Evolutionary conservation across 2,329 filamentous ascomycete species (phyloP).

Genomic region (Paecilomyces fulvus): DNA sequence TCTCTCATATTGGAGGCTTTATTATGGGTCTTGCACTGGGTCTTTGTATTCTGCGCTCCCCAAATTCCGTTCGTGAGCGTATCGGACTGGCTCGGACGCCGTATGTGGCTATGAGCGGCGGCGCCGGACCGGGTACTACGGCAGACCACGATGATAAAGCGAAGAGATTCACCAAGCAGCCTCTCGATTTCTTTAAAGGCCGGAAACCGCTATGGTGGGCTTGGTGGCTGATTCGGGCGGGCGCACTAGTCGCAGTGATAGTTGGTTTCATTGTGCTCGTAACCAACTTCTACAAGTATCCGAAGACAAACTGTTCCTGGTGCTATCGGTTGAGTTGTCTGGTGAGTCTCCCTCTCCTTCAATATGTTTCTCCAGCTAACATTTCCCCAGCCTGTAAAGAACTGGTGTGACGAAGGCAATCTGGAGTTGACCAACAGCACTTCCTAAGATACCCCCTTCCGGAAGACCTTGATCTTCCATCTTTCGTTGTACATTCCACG

Average conservation of each 20-base stretch:
- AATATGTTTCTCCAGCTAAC: not conserved
- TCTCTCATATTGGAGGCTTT: constrained; percentile 93
- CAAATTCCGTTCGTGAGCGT: constrained; percentile 65
- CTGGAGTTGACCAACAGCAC: constrained; percentile 12
- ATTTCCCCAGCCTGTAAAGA: constrained; percentile 30
- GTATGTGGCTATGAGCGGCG: constrained; percentile 59
- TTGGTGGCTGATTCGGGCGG: constrained; percentile 86
- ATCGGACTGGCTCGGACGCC: constrained; percentile 61
- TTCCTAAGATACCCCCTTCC: constrained; percentile 3
- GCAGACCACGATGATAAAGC: constrained; percentile 29
- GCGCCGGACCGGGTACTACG: constrained; percentile 24
- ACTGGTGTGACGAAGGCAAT: constrained; percentile 36
- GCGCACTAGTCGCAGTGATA: constrained; percentile 68
- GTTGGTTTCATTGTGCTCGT: constrained; percentile 79
- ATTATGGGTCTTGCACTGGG: constrained; percentile 83
- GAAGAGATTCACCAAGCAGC: constrained; percentile 38
- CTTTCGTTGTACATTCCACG: not conserved
- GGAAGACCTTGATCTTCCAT: not conserved
- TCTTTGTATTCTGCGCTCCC: constrained; percentile 79
- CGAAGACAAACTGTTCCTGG: constrained; percentile 66
- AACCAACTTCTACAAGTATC: constrained; percentile 81
- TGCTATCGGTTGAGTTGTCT: constrained; percentile 93
- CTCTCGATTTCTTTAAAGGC: constrained; percentile 75
- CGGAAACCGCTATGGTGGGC: constrained; percentile 93
- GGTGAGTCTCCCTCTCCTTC: constrained; percentile 48